Conservation (phyloP, 371 early-diverging fungal species). For the Mortierella sp. region DNA sequence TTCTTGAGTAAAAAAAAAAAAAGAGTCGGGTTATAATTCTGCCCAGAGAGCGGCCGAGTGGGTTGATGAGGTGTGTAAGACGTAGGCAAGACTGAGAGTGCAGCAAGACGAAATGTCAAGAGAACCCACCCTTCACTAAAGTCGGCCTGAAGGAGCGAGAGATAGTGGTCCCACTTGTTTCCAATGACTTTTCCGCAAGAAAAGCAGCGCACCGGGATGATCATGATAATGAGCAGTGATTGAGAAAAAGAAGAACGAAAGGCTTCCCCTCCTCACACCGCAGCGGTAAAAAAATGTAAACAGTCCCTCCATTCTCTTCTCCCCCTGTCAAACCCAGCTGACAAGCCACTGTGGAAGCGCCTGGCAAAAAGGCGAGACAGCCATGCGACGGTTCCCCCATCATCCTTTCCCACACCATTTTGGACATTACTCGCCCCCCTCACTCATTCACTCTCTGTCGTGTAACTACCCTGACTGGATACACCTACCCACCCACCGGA, state of each 20-base stretch:
- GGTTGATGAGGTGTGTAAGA: too few relatives aligned
- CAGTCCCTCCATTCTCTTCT: neutral
- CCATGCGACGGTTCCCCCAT: too few relatives aligned
- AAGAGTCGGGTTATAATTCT: too few relatives aligned
- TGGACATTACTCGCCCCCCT: neutral
- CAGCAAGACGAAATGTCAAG: too few relatives aligned
- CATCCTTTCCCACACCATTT: too few relatives aligned
- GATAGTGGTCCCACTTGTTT: conserved; percentile 97
- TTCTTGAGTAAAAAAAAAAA: too few relatives aligned
- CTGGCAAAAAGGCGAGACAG: too few relatives aligned
- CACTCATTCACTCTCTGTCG: neutral
- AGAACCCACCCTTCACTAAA: conserved; percentile 82
- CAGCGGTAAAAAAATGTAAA: conserved; percentile 5
- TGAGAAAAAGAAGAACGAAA: conserved; percentile 13
- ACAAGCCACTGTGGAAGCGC: too few relatives aligned
- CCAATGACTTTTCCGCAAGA: conserved; percentile 99
- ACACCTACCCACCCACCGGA: neutral
- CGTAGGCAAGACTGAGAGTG: too few relatives aligned
- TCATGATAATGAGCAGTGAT: conserved; percentile 69
- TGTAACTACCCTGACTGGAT: neutral
- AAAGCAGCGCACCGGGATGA: conserved; percentile 97
- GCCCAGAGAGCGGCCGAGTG: too few relatives aligned
- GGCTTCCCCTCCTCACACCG: neutral
- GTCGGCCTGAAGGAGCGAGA: conserved; percentile 81
- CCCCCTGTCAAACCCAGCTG: too few relatives aligned